These are phyloP conservation scores for Neurospora hispaniola DNA, from an alignment of 495 filamentous ascomycete genomes.

Conservation along the genomic window DNA sequence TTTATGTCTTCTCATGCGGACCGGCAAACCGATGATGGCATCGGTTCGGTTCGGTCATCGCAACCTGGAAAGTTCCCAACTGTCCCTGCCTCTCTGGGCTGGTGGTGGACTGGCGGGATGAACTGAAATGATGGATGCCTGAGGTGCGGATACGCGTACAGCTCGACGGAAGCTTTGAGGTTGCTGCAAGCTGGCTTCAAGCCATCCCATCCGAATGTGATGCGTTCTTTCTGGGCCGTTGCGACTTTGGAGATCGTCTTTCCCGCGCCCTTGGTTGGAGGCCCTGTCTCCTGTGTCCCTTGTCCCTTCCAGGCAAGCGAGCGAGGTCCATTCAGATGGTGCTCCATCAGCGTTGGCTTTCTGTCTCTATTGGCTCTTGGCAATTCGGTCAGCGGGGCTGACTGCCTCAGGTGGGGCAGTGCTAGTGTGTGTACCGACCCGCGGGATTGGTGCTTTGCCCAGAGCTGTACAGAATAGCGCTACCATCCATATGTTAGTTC, in stretches of 20 bases:
- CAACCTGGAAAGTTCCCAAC: not conserved
- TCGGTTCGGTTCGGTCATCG: not conserved
- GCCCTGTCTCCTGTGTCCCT: not conserved
- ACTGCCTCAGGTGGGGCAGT: constrained; percentile 3
- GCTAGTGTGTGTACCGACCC: not conserved
- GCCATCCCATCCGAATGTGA: not conserved
- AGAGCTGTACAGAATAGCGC: not conserved
- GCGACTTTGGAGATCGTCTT: not conserved
- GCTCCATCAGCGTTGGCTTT: not conserved
- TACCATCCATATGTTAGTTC: too few species aligned
- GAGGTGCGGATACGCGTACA: not conserved
- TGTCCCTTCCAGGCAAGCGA: not conserved
- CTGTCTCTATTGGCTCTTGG: not conserved
- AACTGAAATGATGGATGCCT: not conserved
- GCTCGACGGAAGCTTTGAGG: not conserved
- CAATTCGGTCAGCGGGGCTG: not conserved
- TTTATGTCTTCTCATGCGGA: not conserved
- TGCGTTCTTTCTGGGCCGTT: not conserved
- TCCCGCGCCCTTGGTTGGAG: not conserved
- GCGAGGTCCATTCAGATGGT: not conserved
- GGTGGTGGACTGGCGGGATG: not conserved
- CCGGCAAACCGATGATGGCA: not conserved
- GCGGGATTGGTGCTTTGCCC: not conserved
- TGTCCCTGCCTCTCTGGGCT: not conserved
- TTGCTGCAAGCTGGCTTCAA: not conserved